These are phyloP conservation scores for Akanthomyces uredinophilus DNA, from an alignment of 2,329 filamentous ascomycete genomes.

Conservation along the genomic window DNA sequence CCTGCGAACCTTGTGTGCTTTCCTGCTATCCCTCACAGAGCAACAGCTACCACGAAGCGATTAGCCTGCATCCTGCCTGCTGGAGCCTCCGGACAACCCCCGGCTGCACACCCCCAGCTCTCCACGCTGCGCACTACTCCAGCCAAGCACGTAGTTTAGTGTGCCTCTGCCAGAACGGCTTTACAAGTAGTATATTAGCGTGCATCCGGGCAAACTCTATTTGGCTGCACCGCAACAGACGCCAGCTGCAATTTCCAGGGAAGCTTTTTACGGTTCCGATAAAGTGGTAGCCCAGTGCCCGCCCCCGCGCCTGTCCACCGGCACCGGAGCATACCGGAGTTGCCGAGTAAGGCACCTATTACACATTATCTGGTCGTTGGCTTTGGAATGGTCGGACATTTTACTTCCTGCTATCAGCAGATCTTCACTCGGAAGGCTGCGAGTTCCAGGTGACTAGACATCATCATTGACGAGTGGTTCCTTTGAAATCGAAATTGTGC, in stretches of 20 bases:
- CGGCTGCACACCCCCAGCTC: not conserved
- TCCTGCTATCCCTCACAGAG: not conserved
- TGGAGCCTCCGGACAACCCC: not conserved
- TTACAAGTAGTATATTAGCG: not conserved
- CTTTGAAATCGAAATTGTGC: not conserved
- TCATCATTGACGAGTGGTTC: not conserved
- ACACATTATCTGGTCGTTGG: too few species aligned
- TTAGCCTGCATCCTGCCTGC: not conserved
- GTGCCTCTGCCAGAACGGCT: not conserved
- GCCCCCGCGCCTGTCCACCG: not conserved
- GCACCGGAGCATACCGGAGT: not conserved
- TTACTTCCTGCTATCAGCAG: not conserved
- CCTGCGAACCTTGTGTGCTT: not conserved
- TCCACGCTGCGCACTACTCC: not conserved
- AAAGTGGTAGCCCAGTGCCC: not conserved
- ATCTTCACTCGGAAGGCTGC: not conserved
- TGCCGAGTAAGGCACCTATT: not conserved
- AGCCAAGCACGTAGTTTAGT: not conserved
- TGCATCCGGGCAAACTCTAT: constrained; percentile 5
- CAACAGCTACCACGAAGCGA: constrained; percentile 3
- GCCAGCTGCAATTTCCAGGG: not conserved
- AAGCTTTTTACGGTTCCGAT: not conserved
- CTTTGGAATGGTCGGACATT: not conserved
- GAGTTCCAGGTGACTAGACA: not conserved
- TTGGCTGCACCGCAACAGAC: not conserved